Conservation (phyloP, 257 asterid genomes). For the Ilex asprella region DNA sequence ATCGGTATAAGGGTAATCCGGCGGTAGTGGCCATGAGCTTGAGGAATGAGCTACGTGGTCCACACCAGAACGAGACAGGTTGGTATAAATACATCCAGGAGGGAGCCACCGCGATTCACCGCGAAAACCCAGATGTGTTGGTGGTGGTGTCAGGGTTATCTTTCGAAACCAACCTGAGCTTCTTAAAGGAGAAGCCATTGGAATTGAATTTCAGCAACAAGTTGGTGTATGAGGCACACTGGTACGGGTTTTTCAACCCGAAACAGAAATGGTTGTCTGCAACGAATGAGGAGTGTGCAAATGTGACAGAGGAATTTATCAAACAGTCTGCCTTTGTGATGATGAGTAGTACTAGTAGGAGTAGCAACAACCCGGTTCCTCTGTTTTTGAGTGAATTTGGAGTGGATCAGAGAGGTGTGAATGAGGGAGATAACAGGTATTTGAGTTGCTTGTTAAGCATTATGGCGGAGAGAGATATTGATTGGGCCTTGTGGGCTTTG, state of each 20-base stretch:
- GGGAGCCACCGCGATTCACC: constrained; percentile 37
- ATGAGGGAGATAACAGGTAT: constrained; percentile 43
- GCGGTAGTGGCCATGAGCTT: constrained; percentile 52
- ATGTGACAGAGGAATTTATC: constrained; percentile 10
- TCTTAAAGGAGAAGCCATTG: constrained; percentile 28
- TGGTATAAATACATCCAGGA: constrained; percentile 36
- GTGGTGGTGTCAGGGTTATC: constrained; percentile 40
- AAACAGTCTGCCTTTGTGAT: constrained; percentile 31
- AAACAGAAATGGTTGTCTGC: neutral
- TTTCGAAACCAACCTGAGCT: constrained; percentile 32
- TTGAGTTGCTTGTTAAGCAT: constrained; percentile 46
- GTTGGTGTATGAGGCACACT: constrained; percentile 45
- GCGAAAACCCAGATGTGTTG: constrained; percentile 35
- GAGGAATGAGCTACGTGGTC: constrained; percentile 63
- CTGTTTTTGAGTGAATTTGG: constrained; percentile 67
- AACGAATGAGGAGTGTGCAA: constrained; percentile 24
- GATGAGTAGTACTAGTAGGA: constrained; percentile 2
- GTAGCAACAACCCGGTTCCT: constrained; percentile 29
- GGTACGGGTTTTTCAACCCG: constrained; percentile 28
- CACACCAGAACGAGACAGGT: constrained; percentile 24
- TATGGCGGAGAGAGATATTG: constrained; percentile 50
- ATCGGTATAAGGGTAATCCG: constrained; percentile 29
- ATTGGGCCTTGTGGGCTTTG: constrained; percentile 74
- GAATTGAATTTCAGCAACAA: constrained; percentile 20
- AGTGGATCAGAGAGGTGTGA: constrained; percentile 28